These are phyloP conservation scores for Oryza brachyantha DNA, from an alignment of 176 grass and related monocot genomes.

Conservation along the genomic window DNA sequence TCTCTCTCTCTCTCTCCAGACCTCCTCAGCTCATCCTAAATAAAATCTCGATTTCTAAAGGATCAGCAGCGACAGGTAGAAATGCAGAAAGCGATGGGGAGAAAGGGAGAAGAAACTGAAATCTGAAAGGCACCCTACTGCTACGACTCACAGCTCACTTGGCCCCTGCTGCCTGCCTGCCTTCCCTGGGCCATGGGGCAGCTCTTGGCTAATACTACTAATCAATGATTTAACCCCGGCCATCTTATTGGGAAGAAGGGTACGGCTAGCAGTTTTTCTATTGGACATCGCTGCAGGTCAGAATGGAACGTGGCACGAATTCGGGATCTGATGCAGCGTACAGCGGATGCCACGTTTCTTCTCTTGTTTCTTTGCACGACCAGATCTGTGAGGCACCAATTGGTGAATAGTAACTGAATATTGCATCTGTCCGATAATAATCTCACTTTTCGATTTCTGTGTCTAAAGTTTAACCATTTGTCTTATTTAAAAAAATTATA, in stretches of 20 bases:
- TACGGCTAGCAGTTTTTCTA: neutral
- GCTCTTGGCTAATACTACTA: neutral
- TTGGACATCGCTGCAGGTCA: neutral
- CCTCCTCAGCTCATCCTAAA: neutral
- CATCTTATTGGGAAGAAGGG: neutral
- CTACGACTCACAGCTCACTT: neutral
- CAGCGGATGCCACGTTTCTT: neutral
- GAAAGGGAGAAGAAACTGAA: neutral
- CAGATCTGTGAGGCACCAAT: no score
- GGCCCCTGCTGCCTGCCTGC: neutral
- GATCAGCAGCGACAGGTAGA: neutral
- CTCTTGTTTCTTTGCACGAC: neutral
- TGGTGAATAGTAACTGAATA: no score
- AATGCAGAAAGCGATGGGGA: constrained; percentile 14
- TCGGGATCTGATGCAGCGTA: neutral
- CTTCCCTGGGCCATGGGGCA: neutral
- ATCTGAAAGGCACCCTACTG: neutral
- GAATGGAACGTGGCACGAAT: neutral
- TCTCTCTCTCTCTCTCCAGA: neutral
- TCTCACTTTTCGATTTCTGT: no score
- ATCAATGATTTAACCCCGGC: neutral
- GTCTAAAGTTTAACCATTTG: no score
- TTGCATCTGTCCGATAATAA: no score
- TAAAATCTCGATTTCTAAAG: neutral
- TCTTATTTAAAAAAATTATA: no score